Base-by-base conservation (phyloP, 768 basidiomycete genomes). In the Calocera cornea region DNA sequence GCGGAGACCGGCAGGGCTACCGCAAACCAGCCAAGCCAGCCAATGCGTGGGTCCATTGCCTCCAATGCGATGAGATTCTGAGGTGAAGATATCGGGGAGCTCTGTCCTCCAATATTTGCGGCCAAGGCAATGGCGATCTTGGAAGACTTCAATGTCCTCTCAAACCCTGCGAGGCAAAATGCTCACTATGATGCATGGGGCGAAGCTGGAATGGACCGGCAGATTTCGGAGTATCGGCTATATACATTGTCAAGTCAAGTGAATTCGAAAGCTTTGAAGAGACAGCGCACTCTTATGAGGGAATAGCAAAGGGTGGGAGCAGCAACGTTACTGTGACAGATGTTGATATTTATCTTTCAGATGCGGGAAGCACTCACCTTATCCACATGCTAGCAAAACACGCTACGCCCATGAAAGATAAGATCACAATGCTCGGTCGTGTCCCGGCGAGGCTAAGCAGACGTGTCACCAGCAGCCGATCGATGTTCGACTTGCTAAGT, bases 351-450 rank as follows among this genome's bases (percentile, higher is more conserved):
- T 38, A 5, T 38, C 14, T 38, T 5, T 38, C 36, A 60, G 11
- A n/a, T 64, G 63, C 50, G 17, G 31, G 67, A n/a, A 19, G 22
- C n/a, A 70, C 77, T 50, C 66, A 88, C 89, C 89, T 94, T 73
- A 99, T 98, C 97, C 94, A 98, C 95, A 98, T 99, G 77, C 91
- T 94, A 1, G 95, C 93, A 75, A 99, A 99, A 74, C 94, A 97
- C 1, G 94, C 89, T 19, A 99, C 94, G 49, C 81, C 86, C 97
- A 98, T 98, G 76, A 97, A 91, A 0, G 92, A 88, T 50, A 99
- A 83, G 8, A 99, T 79, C 2, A 99, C 95, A 0, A 83, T 87
- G 69, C 84, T 86, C 1, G 95, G 97, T 66, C 83, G 83, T 12
- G 92, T 87, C 2, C 97, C 95, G 7, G 97, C 97, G 64, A 97